Evolutionary conservation across 345 rosid species (phyloP).

Genomic region (Populus pruinosa): DNA sequence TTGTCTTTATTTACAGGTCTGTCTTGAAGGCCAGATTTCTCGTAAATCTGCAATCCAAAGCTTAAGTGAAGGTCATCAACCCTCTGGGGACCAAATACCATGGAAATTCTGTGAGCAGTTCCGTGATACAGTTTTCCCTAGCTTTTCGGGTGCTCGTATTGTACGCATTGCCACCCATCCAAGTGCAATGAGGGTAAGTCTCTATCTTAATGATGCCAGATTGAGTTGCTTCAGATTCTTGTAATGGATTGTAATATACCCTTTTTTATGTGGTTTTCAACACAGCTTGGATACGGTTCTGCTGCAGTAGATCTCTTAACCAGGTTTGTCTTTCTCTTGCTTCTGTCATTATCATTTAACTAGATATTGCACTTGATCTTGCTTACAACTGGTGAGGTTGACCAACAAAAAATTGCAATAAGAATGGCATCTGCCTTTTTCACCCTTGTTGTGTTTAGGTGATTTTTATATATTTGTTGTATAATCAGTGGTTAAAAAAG

Average conservation of each 20-base stretch:
- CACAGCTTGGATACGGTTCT: slow-evolving; percentile 96
- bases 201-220: neutral
- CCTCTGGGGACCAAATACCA: slow-evolving; percentile 95
- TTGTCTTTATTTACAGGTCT: slow-evolving; percentile 40
- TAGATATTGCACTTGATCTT: neutral
- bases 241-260: slow-evolving; percentile 15
- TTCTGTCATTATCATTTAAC: neutral
- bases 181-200: slow-evolving; percentile 78
- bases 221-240: slow-evolving; percentile 13
- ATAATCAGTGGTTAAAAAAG: neutral
- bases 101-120: slow-evolving; percentile 97
- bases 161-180: slow-evolving; percentile 99
- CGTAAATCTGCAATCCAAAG: slow-evolving; percentile 69
- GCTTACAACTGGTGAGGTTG: neutral
- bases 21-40: slow-evolving; percentile 94
- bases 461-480: neutral
- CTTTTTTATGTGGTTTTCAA: slow-evolving; percentile 15
- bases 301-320: slow-evolving; percentile 80
- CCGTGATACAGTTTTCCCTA: slow-evolving; percentile 74
- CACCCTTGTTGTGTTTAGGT: neutral
- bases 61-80: slow-evolving; percentile 76
- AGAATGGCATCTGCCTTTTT: neutral
- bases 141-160: slow-evolving; percentile 93
- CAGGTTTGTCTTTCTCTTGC: slow-evolving; percentile 48
- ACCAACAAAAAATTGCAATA: neutral